Conservation (phyloP, 768 basidiomycete species). For the Amanita thiersii region DNA sequence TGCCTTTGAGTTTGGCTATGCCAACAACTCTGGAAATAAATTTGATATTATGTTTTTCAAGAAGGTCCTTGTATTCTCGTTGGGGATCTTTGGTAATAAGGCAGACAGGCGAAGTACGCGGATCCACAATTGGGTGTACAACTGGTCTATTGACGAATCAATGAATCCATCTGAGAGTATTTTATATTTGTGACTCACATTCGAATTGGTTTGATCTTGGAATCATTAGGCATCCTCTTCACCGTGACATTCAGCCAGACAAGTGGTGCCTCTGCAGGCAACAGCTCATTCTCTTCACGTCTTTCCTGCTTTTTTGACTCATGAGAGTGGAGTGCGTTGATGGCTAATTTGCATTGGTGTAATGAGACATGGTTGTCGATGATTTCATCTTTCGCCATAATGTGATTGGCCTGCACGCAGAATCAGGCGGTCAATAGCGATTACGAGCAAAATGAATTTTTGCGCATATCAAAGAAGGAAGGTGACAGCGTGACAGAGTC, state of each 20-base stretch:
- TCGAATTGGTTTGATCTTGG: constrained; percentile 71
- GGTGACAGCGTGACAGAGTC: too few relatives aligned
- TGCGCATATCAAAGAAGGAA: too few relatives aligned
- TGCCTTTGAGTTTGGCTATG: constrained; percentile 86
- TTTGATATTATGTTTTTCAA: constrained; percentile 69
- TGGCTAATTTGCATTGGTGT: constrained; percentile 68
- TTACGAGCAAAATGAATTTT: too few relatives aligned
- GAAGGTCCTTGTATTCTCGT: constrained; percentile 89
- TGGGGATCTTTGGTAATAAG: constrained; percentile 96
- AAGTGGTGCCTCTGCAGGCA: constrained; percentile 73
- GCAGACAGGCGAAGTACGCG: constrained; percentile 72
- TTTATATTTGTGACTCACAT: constrained; percentile 49
- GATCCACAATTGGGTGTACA: constrained; percentile 77
- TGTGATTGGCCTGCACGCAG: constrained; percentile 7
- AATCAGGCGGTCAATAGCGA: too few relatives aligned
- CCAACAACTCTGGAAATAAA: constrained; percentile 93
- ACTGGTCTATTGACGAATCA: constrained; percentile 45
- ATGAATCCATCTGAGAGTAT: constrained; percentile 4
- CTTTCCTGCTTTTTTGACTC: constrained; percentile 55
- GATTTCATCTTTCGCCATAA: constrained; percentile 43
- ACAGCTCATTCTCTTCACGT: constrained; percentile 64
- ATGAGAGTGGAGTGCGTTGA: constrained; percentile 71
- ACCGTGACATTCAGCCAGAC: constrained; percentile 87
- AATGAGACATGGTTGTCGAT: constrained; percentile 65
- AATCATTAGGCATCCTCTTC: constrained; percentile 70